Base-by-base conservation (phyloP, 1,284 basidiomycete genomes). In the Cutaneotrichosporon sp. region DNA sequence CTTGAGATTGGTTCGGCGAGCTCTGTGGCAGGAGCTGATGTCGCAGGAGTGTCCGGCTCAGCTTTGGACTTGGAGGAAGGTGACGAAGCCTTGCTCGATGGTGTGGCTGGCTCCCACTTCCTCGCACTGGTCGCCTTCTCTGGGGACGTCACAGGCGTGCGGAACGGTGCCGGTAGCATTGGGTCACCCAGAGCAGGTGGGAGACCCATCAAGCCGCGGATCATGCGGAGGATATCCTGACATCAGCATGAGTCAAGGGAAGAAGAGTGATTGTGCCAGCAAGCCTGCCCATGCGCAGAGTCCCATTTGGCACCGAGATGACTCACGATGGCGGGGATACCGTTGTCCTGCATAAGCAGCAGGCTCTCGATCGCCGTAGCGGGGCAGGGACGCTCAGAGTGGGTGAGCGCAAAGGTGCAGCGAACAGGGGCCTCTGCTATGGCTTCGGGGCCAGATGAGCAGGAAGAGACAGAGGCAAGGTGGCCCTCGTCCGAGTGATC, bases 191-290 rank as follows among this genome's bases (percentile, higher is more conserved):
- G 50, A 26, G 26, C 50, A 36, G 55, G 55, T 14, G 34, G 36
- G 22, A 56, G 11, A 36, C 55, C 55, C 36, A 56, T 40, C 4
- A 56, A 36, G 13, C 55, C 21, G 8, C 55, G 55, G 22, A 56
- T 56, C 55, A 56, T 56, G 36, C 38, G 34, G 13, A 56, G 36
- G 14, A 56, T 42, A 18, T 56, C 55, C 55, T 56, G 55, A 26
- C 5, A 21, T 56, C 34, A 56, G 55, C 36, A 14, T 31, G 22
- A 11, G 5, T 6, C 26, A n/a, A 14, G 26, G 26, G 10, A 26
- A 4, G 16, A 13, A 50, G 22, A 9, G 10, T 22, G 21, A 6
- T 22, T 50, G 46, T 50, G 22, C 11, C 7, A 26, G n/a, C 40
- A 13, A 16, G 40, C 9, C n/a, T n/a, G 47, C 47, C n/a, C 1